These are phyloP conservation scores for Jackrogersella multiformis DNA, from an alignment of 495 filamentous ascomycete genomes.

Conservation along the genomic window DNA sequence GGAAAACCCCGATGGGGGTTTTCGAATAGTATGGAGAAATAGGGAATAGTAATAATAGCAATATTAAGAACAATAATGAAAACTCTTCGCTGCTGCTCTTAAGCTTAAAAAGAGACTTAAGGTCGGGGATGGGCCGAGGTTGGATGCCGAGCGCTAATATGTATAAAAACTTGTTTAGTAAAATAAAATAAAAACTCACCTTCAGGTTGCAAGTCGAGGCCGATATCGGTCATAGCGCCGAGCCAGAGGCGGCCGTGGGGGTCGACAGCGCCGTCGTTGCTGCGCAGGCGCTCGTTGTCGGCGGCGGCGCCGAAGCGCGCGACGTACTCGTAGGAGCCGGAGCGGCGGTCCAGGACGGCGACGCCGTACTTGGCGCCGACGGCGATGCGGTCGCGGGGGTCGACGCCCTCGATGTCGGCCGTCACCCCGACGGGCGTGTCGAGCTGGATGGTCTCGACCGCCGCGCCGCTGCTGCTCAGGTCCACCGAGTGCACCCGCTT, in stretches of 20 bases:
- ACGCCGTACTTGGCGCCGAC: slow-evolving; percentile 85
- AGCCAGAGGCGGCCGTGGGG: slow-evolving; percentile 86
- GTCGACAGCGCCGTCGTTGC: slow-evolving; percentile 87
- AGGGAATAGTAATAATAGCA: too few species aligned
- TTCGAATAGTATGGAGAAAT: neutral
- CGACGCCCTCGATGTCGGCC: slow-evolving; percentile 77
- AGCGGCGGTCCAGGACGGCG: slow-evolving; percentile 74
- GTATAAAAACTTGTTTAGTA: too few species aligned
- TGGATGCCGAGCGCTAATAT: too few species aligned
- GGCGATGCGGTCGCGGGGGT: slow-evolving; percentile 70
- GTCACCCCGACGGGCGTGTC: slow-evolving; percentile 79
- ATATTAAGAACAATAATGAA: too few species aligned
- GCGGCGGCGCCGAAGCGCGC: slow-evolving; percentile 55
- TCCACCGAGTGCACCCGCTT: slow-evolving; percentile 78
- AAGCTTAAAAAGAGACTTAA: too few species aligned
- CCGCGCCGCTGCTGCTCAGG: slow-evolving; percentile 66
- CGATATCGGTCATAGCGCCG: slow-evolving; percentile 86
- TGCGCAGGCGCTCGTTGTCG: slow-evolving; percentile 60
- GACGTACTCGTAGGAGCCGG: slow-evolving; percentile 60
- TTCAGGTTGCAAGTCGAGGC: slow-evolving; percentile 60
- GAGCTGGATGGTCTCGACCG: slow-evolving; percentile 70
- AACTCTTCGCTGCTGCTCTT: too few species aligned
- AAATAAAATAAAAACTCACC: slow-evolving; percentile 53
- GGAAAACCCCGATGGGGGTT: neutral
- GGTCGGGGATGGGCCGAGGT: too few species aligned